Conservation (phyloP, 2,329 filamentous ascomycete species). For the Curvularia sp. region DNA sequence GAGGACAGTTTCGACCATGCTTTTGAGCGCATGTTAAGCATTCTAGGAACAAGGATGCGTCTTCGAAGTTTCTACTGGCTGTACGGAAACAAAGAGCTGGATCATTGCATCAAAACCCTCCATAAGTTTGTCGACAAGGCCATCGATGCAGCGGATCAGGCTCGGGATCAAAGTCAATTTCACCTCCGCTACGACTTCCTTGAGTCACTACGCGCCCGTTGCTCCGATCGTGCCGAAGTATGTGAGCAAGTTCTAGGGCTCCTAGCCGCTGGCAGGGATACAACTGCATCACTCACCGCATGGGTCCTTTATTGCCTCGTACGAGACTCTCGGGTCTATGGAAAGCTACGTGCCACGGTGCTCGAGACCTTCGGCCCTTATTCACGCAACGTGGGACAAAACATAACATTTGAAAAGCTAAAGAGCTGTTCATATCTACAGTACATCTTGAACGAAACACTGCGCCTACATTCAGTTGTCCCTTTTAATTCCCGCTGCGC, state of each 20-base stretch:
- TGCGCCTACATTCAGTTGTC: constrained; percentile 33
- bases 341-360: constrained; percentile 46
- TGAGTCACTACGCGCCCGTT: constrained; percentile 8
- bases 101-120: constrained; percentile 6
- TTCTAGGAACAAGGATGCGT: constrained; percentile 12
- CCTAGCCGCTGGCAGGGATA: constrained; percentile 62
- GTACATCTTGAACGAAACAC: constrained; percentile 31
- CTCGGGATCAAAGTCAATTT: constrained; percentile 1
- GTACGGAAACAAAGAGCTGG: constrained; percentile 9
- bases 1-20: constrained; percentile 7
- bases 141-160: constrained; percentile 11
- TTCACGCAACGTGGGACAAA: constrained; percentile 19
- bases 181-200: constrained; percentile 13
- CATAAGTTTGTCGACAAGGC: constrained; percentile 11
- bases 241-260: constrained; percentile 57
- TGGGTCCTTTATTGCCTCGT: constrained; percentile 49
- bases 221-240: constrained; percentile 9
- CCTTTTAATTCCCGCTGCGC: constrained; percentile 34
- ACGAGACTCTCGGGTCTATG: constrained; percentile 45
- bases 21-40: constrained; percentile 12
- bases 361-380: constrained; percentile 45
- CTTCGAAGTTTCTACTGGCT: constrained; percentile 14
- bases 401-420: constrained; percentile 15
- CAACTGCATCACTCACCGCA: constrained; percentile 52
- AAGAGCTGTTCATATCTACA: constrained; percentile 28